Conservation (phyloP, 306 rosid species). For the Hippophae gyantsensis region DNA sequence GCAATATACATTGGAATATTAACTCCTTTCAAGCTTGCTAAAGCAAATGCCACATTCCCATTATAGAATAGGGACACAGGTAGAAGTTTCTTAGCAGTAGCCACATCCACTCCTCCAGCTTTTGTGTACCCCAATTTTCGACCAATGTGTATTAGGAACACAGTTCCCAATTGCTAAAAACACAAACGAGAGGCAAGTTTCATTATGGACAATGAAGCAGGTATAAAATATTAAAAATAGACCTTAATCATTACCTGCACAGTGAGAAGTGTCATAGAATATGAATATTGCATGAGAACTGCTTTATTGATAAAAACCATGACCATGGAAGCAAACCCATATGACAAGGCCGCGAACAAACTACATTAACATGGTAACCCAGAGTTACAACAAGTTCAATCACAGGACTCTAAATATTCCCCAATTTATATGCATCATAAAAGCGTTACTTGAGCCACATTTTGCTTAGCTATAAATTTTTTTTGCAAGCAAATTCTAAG, state of each 20-base stretch:
- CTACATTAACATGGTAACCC: slow-evolving; percentile 27
- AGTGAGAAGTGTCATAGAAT: slow-evolving; percentile 87
- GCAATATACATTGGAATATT: slow-evolving; percentile 98
- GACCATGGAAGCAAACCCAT: slow-evolving; percentile 90
- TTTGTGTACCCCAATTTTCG: slow-evolving; percentile 62
- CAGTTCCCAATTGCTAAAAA: slow-evolving; percentile 69
- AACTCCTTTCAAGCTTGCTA: slow-evolving; percentile 92
- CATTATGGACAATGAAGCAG: slow-evolving; percentile 4
- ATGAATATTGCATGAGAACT: slow-evolving; percentile 75
- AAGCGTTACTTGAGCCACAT: no score
- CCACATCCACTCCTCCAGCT: slow-evolving; percentile 54
- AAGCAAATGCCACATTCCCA: slow-evolving; percentile 91
- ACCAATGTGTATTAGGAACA: slow-evolving; percentile 64
- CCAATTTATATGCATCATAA: no score
- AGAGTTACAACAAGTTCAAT: slow-evolving; percentile 2
- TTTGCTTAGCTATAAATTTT: no score
- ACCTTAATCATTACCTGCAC: slow-evolving; percentile 45
- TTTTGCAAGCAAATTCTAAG: no score
- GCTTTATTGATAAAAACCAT: slow-evolving; percentile 99
- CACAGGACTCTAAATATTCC: not conserved
- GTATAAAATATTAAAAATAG: not conserved
- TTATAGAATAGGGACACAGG: slow-evolving; percentile 79
- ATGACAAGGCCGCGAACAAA: slow-evolving; percentile 71
- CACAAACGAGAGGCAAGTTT: not conserved
- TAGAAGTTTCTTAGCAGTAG: slow-evolving; percentile 63